These are phyloP conservation scores for Nakazawaea sp. DNA, from an alignment of 805 yeast genomes.

Conservation along the genomic window DNA sequence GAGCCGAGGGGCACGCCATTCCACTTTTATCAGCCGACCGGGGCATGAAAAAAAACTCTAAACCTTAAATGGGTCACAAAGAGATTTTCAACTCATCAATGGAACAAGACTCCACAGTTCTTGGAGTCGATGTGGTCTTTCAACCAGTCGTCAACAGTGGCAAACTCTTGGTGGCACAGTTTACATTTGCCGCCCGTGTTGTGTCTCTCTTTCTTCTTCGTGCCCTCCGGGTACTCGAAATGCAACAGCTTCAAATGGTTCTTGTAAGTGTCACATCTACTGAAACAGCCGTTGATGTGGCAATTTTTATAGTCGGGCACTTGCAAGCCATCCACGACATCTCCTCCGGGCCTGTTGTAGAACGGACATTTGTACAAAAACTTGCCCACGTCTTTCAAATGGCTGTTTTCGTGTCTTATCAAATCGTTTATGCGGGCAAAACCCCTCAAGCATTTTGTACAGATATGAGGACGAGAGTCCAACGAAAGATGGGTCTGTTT, in stretches of 20 bases:
- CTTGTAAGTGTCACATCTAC: slow-evolving; percentile 87
- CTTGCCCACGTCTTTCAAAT: slow-evolving; percentile 67
- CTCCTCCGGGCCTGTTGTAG: slow-evolving; percentile 20
- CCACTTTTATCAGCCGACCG: too few species aligned
- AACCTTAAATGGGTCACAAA: too few species aligned
- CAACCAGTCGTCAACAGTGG: slow-evolving; percentile 76
- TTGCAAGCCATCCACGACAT: not conserved
- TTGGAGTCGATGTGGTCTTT: slow-evolving; percentile 57
- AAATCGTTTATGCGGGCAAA: slow-evolving; percentile 86
- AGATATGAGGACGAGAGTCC: slow-evolving; percentile 67
- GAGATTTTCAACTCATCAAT: slow-evolving; percentile 13
- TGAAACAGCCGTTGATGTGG: slow-evolving; percentile 79
- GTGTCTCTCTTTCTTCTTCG: slow-evolving; percentile 68
- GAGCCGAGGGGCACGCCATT: too few species aligned
- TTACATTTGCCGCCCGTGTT: slow-evolving; percentile 70
- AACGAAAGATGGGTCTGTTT: slow-evolving; percentile 71
- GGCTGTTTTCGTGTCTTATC: slow-evolving; percentile 79
- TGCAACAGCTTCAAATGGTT: slow-evolving; percentile 88
- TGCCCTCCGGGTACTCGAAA: slow-evolving; percentile 82
- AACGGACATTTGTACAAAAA: slow-evolving; percentile 78
- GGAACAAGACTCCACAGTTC: slow-evolving; percentile 30
- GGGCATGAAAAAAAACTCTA: too few species aligned
- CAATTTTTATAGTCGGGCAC: slow-evolving; percentile 28
- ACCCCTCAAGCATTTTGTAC: slow-evolving; percentile 75
- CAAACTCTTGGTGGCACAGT: slow-evolving; percentile 62